A percentile compares a stretch with the other conserved stretches of the same genome.
Conservation (phyloP, 176 grass and related monocot species). For the Triticum turgidum region DNA sequence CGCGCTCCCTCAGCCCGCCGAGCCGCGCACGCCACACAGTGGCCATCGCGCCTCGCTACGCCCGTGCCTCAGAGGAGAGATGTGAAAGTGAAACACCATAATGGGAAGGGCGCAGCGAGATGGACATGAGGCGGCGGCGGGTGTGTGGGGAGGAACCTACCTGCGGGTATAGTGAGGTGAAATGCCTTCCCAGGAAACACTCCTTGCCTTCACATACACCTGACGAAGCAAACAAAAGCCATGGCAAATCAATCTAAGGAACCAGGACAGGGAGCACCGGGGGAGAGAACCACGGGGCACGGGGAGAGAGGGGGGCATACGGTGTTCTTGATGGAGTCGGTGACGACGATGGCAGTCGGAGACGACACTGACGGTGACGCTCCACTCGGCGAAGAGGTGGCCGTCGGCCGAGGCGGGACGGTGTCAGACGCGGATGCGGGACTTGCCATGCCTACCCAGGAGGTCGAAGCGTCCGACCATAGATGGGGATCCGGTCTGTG, state of each 20-base stretch:
- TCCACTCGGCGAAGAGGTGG: conserved; percentile 79
- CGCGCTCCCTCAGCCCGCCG: no score
- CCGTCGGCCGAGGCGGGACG: conserved; percentile 26
- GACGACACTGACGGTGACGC: conserved; percentile 31
- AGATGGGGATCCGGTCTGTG: neutral
- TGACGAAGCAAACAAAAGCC: neutral
- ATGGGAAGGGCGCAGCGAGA: no score
- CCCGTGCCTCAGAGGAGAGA: no score
- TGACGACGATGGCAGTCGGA: conserved; percentile 88
- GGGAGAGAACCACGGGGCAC: neutral
- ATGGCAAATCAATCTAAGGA: neutral
- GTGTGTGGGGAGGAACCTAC: conserved; percentile 6
- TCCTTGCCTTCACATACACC: conserved; percentile 96
- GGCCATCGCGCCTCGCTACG: no score
- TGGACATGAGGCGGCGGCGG: no score
- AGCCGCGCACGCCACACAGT: no score
- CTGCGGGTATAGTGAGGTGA: conserved; percentile 67
- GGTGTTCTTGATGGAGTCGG: conserved; percentile 91
- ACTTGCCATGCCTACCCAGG: conserved; percentile 79
- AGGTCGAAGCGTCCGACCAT: conserved; percentile 80
- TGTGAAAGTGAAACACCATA: no score
- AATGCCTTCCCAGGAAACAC: conserved; percentile 74
- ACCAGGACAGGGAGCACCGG: neutral
- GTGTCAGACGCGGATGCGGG: conserved; percentile 74
- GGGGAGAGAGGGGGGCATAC: neutral